These are phyloP conservation scores for Verbena officinalis DNA, from an alignment of 257 asterid genomes.

Conservation along the genomic window DNA sequence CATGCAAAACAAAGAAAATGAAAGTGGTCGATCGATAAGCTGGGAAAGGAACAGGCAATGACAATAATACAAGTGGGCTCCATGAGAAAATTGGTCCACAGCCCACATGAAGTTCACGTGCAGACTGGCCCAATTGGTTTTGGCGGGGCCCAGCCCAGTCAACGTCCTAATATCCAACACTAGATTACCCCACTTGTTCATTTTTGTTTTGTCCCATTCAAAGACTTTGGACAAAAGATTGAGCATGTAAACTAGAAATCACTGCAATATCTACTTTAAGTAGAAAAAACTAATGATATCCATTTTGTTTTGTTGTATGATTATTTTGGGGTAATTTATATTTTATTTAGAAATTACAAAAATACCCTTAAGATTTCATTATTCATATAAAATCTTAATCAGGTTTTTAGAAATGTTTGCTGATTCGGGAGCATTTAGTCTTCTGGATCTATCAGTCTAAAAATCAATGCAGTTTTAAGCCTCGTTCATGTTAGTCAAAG, in stretches of 20 bases:
- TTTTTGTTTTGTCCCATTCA: slow-evolving; percentile 12
- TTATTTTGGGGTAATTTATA: slow-evolving; percentile 8
- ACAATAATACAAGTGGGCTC: slow-evolving; percentile 29
- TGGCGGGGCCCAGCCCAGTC: slow-evolving; percentile 35
- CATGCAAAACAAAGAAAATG: not conserved
- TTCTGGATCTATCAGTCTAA: too few species aligned
- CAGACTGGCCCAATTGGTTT: slow-evolving; percentile 25
- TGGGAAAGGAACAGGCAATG: slow-evolving; percentile 12
- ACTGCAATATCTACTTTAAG: not conserved
- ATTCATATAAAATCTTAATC: too few species aligned
- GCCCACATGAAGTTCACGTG: slow-evolving; percentile 49
- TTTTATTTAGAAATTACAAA: too few species aligned
- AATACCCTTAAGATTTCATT: too few species aligned
- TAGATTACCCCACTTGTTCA: slow-evolving; percentile 3
- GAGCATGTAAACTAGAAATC: not conserved
- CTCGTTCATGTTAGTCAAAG: too few species aligned
- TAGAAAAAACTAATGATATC: not conserved
- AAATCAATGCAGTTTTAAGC: too few species aligned
- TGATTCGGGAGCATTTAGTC: too few species aligned
- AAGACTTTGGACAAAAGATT: not conserved
- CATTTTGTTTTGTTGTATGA: not conserved
- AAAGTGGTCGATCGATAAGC: not conserved
- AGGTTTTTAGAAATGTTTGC: too few species aligned
- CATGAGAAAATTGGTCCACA: slow-evolving; percentile 23
- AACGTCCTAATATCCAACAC: slow-evolving; percentile 15